Conservation (phyloP, 352 stramenopile species). For the Phytophthora lateralis region DNA sequence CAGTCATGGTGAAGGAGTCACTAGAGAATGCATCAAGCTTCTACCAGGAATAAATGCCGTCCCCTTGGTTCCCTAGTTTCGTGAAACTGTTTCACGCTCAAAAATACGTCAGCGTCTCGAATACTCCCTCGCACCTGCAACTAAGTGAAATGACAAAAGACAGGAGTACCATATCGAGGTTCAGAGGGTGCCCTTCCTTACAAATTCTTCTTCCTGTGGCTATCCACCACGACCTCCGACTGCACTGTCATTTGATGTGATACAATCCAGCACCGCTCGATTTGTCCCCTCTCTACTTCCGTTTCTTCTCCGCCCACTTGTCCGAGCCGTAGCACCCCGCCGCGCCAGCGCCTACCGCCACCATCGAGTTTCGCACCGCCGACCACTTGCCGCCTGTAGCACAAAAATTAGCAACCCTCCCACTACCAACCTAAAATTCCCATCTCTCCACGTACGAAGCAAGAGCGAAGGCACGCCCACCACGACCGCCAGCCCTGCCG, state of each 20-base stretch:
- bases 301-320: slow-evolving; percentile 60
- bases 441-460: slow-evolving; percentile 53
- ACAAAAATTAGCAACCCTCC: slow-evolving; percentile 4
- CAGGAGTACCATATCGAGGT: slow-evolving; percentile 1
- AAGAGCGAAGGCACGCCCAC: slow-evolving; percentile 72
- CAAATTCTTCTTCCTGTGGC: slow-evolving; percentile 16
- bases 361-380: slow-evolving; percentile 64
- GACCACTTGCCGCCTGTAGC: slow-evolving; percentile 62
- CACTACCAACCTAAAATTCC: background rate
- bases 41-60: slow-evolving; percentile 24
- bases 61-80: background rate
- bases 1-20: slow-evolving; percentile 24
- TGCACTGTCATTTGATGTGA: slow-evolving; percentile 27
- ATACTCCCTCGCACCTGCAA: background rate
- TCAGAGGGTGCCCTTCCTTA: slow-evolving; percentile 28
- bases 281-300: slow-evolving; percentile 29
- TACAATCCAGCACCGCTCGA: slow-evolving; percentile 11
- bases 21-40: background rate
- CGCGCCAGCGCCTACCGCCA: slow-evolving; percentile 63
- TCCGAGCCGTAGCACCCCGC: slow-evolving; percentile 64
- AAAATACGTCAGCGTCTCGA: slow-evolving; percentile 13
- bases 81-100: slow-evolving; percentile 17
- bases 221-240: slow-evolving; percentile 7
- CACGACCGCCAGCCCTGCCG: slow-evolving; percentile 55
- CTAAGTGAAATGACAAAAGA: background rate